These are phyloP conservation scores for Mortierella polycephala DNA, from an alignment of 371 early-diverging fungal genomes.

Conservation along the genomic window DNA sequence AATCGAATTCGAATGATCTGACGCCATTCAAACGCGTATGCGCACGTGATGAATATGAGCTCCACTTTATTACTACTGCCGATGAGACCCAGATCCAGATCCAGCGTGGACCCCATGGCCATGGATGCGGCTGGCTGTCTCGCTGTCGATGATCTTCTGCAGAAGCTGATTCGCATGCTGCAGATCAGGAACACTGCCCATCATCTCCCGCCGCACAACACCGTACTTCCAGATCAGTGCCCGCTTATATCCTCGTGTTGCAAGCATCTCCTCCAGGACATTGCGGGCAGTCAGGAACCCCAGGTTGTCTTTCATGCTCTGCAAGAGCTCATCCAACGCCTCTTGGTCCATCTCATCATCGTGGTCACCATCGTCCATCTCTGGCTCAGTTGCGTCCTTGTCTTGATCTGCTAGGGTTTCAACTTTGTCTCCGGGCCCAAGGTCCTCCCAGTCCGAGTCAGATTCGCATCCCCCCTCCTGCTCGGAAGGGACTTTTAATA, in stretches of 20 bases:
- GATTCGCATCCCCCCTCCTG: neutral
- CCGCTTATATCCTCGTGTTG: constrained; percentile 17
- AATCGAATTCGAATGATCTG: too few relatives aligned
- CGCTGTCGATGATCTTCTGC: constrained; percentile 30
- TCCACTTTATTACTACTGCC: too few relatives aligned
- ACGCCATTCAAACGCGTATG: constrained; percentile 1
- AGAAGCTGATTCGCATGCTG: constrained; percentile 14
- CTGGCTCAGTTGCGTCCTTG: neutral
- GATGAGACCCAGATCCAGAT: too few relatives aligned
- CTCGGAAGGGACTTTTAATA: too few relatives aligned
- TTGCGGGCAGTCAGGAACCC: constrained; percentile 31
- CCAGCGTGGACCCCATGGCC: neutral
- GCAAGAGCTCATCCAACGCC: constrained; percentile 13
- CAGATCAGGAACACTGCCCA: constrained; percentile 21
- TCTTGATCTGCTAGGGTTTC: neutral
- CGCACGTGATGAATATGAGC: neutral
- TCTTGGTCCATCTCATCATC: constrained; percentile 15
- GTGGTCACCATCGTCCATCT: neutral
- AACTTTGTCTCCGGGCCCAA: neutral
- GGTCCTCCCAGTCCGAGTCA: constrained; percentile 28
- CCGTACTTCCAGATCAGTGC: constrained; percentile 48
- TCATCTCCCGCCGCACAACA: constrained; percentile 24
- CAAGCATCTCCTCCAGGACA: constrained; percentile 48
- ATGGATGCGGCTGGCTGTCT: constrained; percentile 1
- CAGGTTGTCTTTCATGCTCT: constrained; percentile 13